Evolutionary conservation across 768 basidiomycete genomes (phyloP), one percentile per base, ranked within the genome.

Genomic region (Tulasnella sp.): DNA sequence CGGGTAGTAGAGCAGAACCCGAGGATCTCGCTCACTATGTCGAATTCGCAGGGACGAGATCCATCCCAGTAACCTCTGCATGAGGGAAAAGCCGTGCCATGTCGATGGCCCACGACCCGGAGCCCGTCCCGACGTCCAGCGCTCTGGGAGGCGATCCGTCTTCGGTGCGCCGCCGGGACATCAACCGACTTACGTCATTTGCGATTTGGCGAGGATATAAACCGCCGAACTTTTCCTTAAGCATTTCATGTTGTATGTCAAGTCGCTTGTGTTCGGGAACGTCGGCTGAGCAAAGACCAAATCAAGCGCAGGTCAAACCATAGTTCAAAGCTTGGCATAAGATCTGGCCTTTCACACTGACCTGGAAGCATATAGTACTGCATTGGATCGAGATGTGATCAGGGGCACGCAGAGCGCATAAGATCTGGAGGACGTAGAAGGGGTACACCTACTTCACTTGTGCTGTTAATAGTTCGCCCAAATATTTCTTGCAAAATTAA

Each of bases 41-140:
- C 45, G 49, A 25, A 31, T 52, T 74, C 6, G 72, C 49, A 17
- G 72, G 72, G 19, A 54, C 72, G 31, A 74, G 17, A 15, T 74
- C 72, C 45, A 74, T 29, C 25, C 72, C 72, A 38, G 34, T 38
- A 14, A 71, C 37, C 25, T 71, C 38, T 1, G 15, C 31, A 15
- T 71, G 11, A 5, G 70, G 70, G 38, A 39, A 71, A 1, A 39
- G 70, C 38, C 70, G 9, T 40, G 70, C 70, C 70, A 71, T 71
- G 7, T 71, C 70, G 9, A 45, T 71, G 19, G 70, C 70, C 83
- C 83, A 83, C 42, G 81, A 82, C 39, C 83, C 82, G 54, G 82
- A 82, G n/a, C 82, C 82, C 12, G 82, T 81, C 7, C 83, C 82
- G n/a, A 83, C 80, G 68, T 83, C 83, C 14, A 83, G 74, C 29